Evolutionary conservation across 2,329 filamentous ascomycete genomes (phyloP), one percentile per base, ranked within the genome.

Genomic region (Ophiostoma piceae): DNA sequence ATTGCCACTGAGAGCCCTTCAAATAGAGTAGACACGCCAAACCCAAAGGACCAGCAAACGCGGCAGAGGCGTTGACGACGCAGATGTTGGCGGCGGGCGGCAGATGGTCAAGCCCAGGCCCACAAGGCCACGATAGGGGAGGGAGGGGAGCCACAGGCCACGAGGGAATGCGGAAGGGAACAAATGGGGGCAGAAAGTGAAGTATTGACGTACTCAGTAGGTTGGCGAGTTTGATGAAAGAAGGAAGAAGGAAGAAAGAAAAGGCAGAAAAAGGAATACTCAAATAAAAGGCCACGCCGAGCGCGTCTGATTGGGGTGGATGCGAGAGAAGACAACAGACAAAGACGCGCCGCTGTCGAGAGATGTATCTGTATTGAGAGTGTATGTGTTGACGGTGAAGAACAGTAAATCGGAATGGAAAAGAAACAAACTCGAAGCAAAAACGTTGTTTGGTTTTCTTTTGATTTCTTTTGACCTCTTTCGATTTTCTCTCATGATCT

Each of bases 51-150:
- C 60, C 5, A 64, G 29, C 32, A 32, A 37, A 35, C 11, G 60
- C 60, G 60, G 60, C 32, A 64, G 32, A 64, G 60, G 60, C 57
- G 57, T 62, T 35, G 57, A 62, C 57, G 57, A 62, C 29, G 29
- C 51, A 57, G 22, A 57, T 57, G 22, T 57, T 57, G 51, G 51
- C 51, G 57, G 26, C 57, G 57, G 57, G 57, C 57, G 57, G 57
- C 57, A 62, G 57, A 62, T 62, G 29, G 51, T 62, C 26, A 62
- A 62, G 57, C 57, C 57, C 57, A 62, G 26, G 26, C 57, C 26
- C 26, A 62, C 57, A 62, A 19, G 57, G n/a, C 54, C 54, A 60
- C 14, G 26, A 32, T 62, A 57, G 51, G 57, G 54, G 57, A 35
- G 51, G 57, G 22, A n/a, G 26, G 57, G 57, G 57, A 57, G 57